phyloP scores from a whole-genome alignment of 2,329 filamentous ascomycete genomes.

The Coniochaeta sp. region DNA sequence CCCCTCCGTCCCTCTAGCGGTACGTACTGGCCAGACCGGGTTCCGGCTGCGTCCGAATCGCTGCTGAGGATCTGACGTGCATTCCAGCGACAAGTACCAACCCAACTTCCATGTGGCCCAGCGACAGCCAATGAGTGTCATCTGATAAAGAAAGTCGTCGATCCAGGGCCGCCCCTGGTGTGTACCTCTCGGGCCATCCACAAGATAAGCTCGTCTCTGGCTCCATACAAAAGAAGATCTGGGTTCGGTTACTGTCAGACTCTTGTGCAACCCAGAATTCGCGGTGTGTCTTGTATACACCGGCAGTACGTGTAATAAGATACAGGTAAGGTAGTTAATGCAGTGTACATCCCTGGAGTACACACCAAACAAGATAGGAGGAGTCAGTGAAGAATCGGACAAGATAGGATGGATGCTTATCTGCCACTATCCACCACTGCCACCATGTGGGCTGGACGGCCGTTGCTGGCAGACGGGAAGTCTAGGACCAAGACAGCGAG shows the following conservation, averaged over 20 bases:
- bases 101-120: too few species aligned
- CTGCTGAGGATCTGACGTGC: background rate
- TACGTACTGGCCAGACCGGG: background rate
- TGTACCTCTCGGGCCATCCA: background rate
- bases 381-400: background rate
- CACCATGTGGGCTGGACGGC: background rate
- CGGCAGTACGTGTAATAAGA: too few species aligned
- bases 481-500: background rate
- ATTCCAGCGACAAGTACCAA: background rate
- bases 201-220: background rate
- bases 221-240: background rate
- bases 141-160: background rate
- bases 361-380: background rate
- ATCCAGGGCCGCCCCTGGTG: background rate
- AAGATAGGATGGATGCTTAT: background rate
- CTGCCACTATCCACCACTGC: background rate
- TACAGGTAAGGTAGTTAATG: too few species aligned
- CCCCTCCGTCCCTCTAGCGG: background rate
- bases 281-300: too few species aligned
- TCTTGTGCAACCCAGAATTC: background rate
- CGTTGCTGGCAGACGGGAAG: background rate
- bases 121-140: background rate
- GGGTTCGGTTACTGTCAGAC: background rate
- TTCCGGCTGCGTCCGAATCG: background rate
- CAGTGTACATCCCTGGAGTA: background rate